These are phyloP conservation scores for Hanseniaspora occidentalis DNA, from an alignment of 805 yeast genomes.

Conservation along the genomic window DNA sequence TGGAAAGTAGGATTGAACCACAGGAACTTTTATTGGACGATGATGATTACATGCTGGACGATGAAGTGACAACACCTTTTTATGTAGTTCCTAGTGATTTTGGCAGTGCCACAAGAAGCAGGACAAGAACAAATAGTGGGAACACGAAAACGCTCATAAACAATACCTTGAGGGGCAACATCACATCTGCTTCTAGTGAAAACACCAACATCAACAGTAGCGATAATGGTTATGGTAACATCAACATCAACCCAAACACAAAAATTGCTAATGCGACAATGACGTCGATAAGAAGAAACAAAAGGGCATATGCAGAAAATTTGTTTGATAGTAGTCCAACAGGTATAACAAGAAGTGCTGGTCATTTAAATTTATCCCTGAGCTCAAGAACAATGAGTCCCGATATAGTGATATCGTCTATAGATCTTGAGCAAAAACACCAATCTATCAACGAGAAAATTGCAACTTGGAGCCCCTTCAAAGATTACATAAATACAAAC, in stretches of 20 bases:
- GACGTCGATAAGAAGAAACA: neutral
- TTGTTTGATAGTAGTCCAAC: slow-evolving; percentile 11
- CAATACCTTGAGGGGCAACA: too few species aligned
- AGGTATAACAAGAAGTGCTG: slow-evolving; percentile 39
- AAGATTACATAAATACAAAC: neutral
- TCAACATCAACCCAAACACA: neutral
- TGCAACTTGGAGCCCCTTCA: slow-evolving; percentile 20
- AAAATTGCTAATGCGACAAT: neutral
- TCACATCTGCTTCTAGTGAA: too few species aligned
- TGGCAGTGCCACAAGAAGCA: slow-evolving; percentile 1
- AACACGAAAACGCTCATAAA: too few species aligned
- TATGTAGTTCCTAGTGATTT: slow-evolving; percentile 4
- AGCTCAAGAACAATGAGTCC: slow-evolving; percentile 24
- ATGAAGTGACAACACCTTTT: slow-evolving; percentile 5
- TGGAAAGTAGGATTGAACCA: neutral
- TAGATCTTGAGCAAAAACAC: slow-evolving; percentile 3
- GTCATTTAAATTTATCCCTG: slow-evolving; percentile 36
- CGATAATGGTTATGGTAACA: neutral
- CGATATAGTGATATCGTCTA: slow-evolving; percentile 4
- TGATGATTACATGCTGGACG: neutral
- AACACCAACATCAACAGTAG: neutral
- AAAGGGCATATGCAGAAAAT: neutral
- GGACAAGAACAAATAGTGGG: neutral
- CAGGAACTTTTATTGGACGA: slow-evolving; percentile 1
- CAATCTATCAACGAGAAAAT: slow-evolving; percentile 10